Base-by-base conservation (phyloP, 371 early-diverging fungal species). In the Rhizomucor pusillus region DNA sequence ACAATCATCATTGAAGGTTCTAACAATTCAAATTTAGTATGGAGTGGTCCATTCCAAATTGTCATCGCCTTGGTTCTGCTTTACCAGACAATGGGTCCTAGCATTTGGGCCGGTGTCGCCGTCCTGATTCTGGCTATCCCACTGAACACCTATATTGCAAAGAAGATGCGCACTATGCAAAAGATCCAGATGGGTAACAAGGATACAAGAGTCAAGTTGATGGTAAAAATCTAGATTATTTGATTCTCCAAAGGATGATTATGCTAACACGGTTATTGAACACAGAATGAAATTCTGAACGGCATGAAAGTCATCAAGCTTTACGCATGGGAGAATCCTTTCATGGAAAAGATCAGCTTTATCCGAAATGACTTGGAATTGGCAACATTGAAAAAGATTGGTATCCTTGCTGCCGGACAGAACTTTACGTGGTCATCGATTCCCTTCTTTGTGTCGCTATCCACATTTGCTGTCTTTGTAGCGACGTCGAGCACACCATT, bases 21-120 rank as follows among this genome's bases (percentile, higher is more conserved):
- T 52, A 50, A 16, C 9, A 18, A 33, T 16, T 1, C 48, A 0
- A 4, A 9, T 50, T 16, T 52, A 76, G 75, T 90, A 10, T 93
- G 93, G 94, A 88, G 90, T 58, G 90, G 93, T 16, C 91, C 95
- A n/a, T 86, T 95, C 58, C 95, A 97, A 71, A 94, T 95, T 40
- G 55, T 73, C 0, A 60, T 96, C 41, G 88, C 93, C 3, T 72
- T 98, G 43, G 70, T 71, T 45, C 83, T 96, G 51, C 79, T 98
- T 20, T 90, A 87, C 65, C 70, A 83, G 25, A 89, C 90, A 1
- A 85, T 98, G 66, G 93, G 96, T 1, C 83, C 85, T 50, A 81
- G 92, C 46, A 79, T 88, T 41, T 91, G 92, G 71, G 94, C 93
- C 23, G 98, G 98, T 56, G 89, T 95, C 5, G 79, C 75, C 14